Percentiles rank a stretch among this genome's conserved stretches.
Conservation (phyloP, 225 moss, liverwort and hornwort genomes). For the Straminergon stramineum region DNA sequence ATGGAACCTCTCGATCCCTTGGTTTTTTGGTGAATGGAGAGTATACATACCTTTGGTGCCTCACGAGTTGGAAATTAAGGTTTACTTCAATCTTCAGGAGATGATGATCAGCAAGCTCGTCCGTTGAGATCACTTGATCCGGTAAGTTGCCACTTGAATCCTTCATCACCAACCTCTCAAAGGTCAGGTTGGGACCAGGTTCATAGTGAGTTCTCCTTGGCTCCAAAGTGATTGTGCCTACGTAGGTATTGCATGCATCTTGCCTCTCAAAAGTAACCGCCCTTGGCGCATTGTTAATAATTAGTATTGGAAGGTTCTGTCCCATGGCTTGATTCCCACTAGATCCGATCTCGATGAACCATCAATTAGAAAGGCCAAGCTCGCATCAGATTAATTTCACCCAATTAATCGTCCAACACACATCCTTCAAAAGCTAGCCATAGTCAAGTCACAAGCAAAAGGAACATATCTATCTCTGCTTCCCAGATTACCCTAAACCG, state of each 20-base stretch:
- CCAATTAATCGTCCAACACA: not conserved
- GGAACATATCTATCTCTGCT: not conserved
- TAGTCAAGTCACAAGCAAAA: not conserved
- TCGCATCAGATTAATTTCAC: not conserved
- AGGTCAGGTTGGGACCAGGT: not conserved
- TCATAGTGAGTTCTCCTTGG: accelerated
- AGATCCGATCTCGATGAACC: not conserved
- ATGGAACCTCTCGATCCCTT: not conserved
- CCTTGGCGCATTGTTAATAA: not conserved
- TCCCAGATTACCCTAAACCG: not conserved
- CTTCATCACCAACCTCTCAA: not conserved
- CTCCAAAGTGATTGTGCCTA: accelerated
- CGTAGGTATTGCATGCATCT: accelerated
- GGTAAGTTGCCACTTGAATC: not conserved
- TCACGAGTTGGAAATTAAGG: not conserved
- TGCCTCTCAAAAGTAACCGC: not conserved
- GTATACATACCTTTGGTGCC: not conserved
- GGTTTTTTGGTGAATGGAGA: not conserved
- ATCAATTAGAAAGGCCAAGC: not conserved
- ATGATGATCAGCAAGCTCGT: not conserved
- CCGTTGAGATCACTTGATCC: not conserved
- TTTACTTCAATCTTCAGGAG: not conserved
- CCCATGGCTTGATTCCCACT: not conserved
- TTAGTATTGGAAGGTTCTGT: not conserved
- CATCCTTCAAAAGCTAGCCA: not conserved